Evolutionary conservation across 371 early-diverging fungal genomes (phyloP).

Genomic region (Rhizopus arrhizus): DNA sequence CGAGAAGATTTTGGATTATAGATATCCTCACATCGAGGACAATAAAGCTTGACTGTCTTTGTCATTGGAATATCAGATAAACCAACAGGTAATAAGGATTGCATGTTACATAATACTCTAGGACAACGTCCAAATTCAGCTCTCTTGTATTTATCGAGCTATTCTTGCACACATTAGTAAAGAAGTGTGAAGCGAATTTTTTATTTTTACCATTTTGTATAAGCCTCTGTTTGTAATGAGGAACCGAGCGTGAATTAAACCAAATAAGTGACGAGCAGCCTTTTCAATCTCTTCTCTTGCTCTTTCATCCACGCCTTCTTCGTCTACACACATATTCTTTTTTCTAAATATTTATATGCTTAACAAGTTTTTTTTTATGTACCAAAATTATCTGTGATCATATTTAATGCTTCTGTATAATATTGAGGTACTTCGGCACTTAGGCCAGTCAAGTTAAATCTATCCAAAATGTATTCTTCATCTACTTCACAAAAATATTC

Average conservation of each 20-base stretch:
- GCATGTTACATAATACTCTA: slow-evolving; percentile 83
- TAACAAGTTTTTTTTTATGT: slow-evolving; percentile 3
- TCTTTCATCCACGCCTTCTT: slow-evolving; percentile 64
- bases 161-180: neutral
- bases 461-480: slow-evolving; percentile 90
- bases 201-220: slow-evolving; percentile 69
- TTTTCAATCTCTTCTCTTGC: slow-evolving; percentile 67
- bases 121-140: slow-evolving; percentile 94
- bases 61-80: slow-evolving; percentile 79
- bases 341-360: no score
- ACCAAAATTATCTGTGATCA: slow-evolving; percentile 83
- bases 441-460: slow-evolving; percentile 93
- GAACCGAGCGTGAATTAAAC: slow-evolving; percentile 91
- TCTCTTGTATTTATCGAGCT: slow-evolving; percentile 81
- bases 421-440: slow-evolving; percentile 74
- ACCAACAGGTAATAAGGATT: slow-evolving; percentile 86
- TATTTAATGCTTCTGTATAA: slow-evolving; percentile 77
- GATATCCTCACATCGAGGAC: slow-evolving; percentile 73
- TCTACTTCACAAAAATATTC: slow-evolving; percentile 93
- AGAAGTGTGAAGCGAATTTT: neutral
- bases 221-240: slow-evolving; percentile 85
- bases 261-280: slow-evolving; percentile 82
- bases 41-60: slow-evolving; percentile 89
- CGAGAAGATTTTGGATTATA: slow-evolving; percentile 60
- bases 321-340: slow-evolving; percentile 32